A percentile compares a stretch with the other conserved stretches of the same genome.
Evolutionary conservation across 495 filamentous ascomycete genomes (phyloP).

Genomic region (Achaetomiella virescens): DNA sequence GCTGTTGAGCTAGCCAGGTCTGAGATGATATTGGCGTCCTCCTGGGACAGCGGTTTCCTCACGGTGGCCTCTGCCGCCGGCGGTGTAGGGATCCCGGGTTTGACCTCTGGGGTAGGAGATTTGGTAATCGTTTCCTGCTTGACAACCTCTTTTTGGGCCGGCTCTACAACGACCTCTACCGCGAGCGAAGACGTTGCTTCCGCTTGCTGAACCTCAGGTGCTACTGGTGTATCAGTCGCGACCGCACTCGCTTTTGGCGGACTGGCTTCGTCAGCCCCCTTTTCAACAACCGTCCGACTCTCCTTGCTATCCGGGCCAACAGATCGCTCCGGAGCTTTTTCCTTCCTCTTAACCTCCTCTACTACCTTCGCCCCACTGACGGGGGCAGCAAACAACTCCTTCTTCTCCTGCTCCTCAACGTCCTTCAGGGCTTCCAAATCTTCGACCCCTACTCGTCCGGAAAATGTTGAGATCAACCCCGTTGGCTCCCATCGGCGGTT

Average conservation of each 20-base stretch:
- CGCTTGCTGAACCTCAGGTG: neutral
- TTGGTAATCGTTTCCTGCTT: neutral
- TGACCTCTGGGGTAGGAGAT: neutral
- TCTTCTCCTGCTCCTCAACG: neutral
- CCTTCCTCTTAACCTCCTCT: neutral
- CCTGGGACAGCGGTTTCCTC: neutral
- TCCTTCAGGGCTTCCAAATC: constrained; percentile 26
- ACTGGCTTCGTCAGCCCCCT: too few relatives aligned
- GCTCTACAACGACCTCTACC: neutral
- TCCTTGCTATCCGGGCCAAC: too few relatives aligned
- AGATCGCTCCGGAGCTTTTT: too few relatives aligned
- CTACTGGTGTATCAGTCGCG: neutral
- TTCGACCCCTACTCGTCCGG: constrained; percentile 28
- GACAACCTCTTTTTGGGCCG: neutral
- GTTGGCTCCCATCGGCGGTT: neutral
- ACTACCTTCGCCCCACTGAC: neutral
- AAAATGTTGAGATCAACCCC: constrained; percentile 35
- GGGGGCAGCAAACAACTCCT: neutral
- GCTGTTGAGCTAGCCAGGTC: constrained; percentile 7
- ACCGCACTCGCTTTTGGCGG: neutral
- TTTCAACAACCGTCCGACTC: too few relatives aligned
- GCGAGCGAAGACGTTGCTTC: neutral
- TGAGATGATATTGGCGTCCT: constrained; percentile 16
- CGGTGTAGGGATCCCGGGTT: neutral
- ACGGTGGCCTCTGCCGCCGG: neutral